Base-by-base conservation (phyloP, 2,329 filamentous ascomycete species). In the Paradendryphiella salina region DNA sequence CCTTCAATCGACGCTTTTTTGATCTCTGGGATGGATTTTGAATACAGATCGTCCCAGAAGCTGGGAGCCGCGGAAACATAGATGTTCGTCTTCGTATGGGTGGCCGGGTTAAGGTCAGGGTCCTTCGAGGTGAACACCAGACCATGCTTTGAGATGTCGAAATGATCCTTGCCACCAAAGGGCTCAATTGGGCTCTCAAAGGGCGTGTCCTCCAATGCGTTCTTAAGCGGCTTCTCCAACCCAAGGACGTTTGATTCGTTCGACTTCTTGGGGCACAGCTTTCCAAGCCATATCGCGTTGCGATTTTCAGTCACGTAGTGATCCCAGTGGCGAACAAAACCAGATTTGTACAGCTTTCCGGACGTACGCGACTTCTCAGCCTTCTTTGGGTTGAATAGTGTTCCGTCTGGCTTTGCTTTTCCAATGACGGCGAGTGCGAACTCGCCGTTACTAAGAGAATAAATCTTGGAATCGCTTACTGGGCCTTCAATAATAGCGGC, bases 251-350 rank as follows among this genome's bases (percentile, higher is more conserved):
- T 9, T 13, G 35, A 33, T 46, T 52, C 17, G 50, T 54, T 28
- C 9, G 39, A 14, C 10, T 67, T 59, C 36, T 63, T 65, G 34
- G 52, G 42, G 18, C 14, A 35, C 13, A 94, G 70, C 4, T 81
- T 80, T 26, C 85, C 85, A 23, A 89, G 88, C 80, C 87, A 94
- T 21, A 96, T 79, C 2, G 87, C 82, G 63, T 85, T 87, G 54
- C 81, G 84, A 63, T 89, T 85, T 37, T 85, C 81, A 0, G 82
- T 84, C 20, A 85, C 77, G 74, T 87, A 95, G n/a, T 80, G 73
- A 68, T 95, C 89, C 90, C 90, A 95, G 65, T 95, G 89, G 11
- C 90, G 83, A 21, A 89, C 88, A 64, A 89, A 94, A 20, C 92
- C 82, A 39, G 82, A 83, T 15, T 83, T 84, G 71, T 94, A 94